phyloP scores from a whole-genome alignment of 208 protist genomes.

The Wallacemonas collosoma region DNA sequence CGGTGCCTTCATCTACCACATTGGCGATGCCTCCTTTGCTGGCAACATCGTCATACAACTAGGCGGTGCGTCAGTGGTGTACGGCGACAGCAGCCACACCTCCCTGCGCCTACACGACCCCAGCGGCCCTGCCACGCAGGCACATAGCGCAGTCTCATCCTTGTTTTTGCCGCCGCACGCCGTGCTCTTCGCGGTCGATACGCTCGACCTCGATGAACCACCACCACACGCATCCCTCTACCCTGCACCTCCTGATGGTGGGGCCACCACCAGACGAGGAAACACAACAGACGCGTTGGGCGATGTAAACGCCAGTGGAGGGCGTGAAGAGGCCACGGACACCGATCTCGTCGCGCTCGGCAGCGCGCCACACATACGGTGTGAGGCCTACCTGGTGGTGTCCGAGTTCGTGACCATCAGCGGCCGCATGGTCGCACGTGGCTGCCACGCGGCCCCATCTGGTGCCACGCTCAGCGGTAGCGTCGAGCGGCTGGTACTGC shows the following conservation, averaged over 20 bases:
- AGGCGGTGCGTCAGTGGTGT: constrained; percentile 35
- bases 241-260: background rate
- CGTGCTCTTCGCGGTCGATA: constrained; percentile 41
- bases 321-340: background rate
- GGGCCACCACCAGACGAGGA: too few relatives aligned
- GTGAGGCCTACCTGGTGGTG: constrained; percentile 34
- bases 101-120: constrained; percentile 8
- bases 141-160: constrained; percentile 26
- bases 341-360: background rate
- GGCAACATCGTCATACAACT: constrained; percentile 58
- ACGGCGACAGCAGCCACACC: constrained; percentile 36
- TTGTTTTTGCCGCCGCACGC: constrained; percentile 39
- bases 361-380: constrained; percentile 10
- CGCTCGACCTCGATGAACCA: constrained; percentile 19
- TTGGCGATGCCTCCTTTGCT: constrained; percentile 40
- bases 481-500: constrained; percentile 31
- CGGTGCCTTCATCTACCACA: constrained; percentile 38
- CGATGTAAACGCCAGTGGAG: background rate
- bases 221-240: background rate
- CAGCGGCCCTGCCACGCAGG: constrained; percentile 2
- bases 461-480: constrained; percentile 44
- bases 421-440: constrained; percentile 49
- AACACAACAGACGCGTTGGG: too few relatives aligned
- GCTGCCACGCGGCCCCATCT: constrained; percentile 43
- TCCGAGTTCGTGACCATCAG: constrained; percentile 44